phyloP scores from a whole-genome alignment of 2,329 filamentous ascomycete species.

The Cordyceps cateniannulata region DNA sequence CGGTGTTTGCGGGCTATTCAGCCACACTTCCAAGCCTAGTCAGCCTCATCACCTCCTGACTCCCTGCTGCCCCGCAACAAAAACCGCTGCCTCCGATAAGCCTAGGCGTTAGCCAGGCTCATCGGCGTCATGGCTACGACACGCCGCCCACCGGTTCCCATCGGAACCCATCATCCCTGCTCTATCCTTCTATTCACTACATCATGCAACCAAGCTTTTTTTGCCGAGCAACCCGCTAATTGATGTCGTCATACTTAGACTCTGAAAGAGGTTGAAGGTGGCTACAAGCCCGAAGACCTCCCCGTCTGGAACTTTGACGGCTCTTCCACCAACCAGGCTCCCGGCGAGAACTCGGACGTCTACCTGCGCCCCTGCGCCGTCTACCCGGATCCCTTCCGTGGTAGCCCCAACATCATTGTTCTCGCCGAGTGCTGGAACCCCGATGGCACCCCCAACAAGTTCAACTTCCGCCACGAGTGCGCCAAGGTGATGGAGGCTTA shows the following conservation, averaged over 20 bases:
- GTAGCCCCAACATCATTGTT: conserved; percentile 85
- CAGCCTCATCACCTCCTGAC: neutral
- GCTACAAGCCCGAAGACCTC: conserved; percentile 45
- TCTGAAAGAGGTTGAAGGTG: conserved; percentile 35
- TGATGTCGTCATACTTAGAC: conserved; percentile 31
- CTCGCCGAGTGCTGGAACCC: conserved; percentile 91
- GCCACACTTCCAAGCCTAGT: neutral
- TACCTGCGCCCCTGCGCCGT: conserved; percentile 87
- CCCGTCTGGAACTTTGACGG: conserved; percentile 58
- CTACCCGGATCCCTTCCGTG: conserved; percentile 88
- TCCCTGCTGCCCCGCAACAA: neutral
- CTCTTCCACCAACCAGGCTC: conserved; percentile 86
- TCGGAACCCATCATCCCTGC: neutral
- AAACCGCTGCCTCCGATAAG: neutral
- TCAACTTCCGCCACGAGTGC: conserved; percentile 93
- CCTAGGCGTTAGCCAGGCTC: neutral
- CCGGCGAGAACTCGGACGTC: conserved; percentile 93
- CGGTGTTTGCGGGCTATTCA: too few species aligned
- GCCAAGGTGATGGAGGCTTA: conserved; percentile 85
- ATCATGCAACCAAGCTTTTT: neutral
- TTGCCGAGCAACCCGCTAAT: neutral
- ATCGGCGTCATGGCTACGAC: conserved; percentile 6
- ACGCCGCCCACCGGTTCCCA: neutral
- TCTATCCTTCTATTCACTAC: neutral
- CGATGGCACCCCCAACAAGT: conserved; percentile 95